Percentiles rank a stretch among this genome's conserved stretches.
phyloP scores from a whole-genome alignment of 108 stramenopile genomes.

The Skeletonema grethae region DNA sequence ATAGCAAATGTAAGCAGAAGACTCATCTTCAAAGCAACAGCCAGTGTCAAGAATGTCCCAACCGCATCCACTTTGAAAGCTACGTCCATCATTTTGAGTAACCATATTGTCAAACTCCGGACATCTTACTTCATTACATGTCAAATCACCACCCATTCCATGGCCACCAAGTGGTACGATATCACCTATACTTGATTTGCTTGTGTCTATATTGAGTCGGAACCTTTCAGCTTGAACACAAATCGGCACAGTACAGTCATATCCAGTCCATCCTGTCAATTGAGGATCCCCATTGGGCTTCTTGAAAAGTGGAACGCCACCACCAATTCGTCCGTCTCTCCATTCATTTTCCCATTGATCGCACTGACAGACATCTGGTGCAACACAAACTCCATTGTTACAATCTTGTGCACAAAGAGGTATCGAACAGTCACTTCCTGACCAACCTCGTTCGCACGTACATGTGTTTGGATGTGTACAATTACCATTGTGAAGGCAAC shows the following conservation, averaged over 20 bases:
- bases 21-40: constrained; percentile 56
- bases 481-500: constrained; percentile 72
- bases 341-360: constrained; percentile 60
- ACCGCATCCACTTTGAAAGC: constrained; percentile 81
- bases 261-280: constrained; percentile 89
- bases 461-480: constrained; percentile 87
- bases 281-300: constrained; percentile 79
- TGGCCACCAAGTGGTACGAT: constrained; percentile 62
- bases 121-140: constrained; percentile 54
- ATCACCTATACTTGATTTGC: constrained; percentile 7
- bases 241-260: constrained; percentile 74
- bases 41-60: constrained; percentile 77
- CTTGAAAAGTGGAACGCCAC: constrained; percentile 73
- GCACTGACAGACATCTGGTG: constrained; percentile 84
- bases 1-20: constrained; percentile 26
- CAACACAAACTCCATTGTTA: constrained; percentile 75
- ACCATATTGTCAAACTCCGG: constrained; percentile 51
- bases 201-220: constrained; percentile 51
- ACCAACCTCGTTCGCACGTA: constrained; percentile 77
- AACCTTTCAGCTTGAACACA: constrained; percentile 82
- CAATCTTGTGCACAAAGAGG: constrained; percentile 79
- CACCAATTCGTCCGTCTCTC: constrained; percentile 64
- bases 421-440: constrained; percentile 72
- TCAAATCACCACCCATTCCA: constrained; percentile 53
- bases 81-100: constrained; percentile 57